These are phyloP conservation scores for Fusarium tupiense DNA, from an alignment of 2,329 filamentous ascomycete genomes.

Conservation along the genomic window DNA sequence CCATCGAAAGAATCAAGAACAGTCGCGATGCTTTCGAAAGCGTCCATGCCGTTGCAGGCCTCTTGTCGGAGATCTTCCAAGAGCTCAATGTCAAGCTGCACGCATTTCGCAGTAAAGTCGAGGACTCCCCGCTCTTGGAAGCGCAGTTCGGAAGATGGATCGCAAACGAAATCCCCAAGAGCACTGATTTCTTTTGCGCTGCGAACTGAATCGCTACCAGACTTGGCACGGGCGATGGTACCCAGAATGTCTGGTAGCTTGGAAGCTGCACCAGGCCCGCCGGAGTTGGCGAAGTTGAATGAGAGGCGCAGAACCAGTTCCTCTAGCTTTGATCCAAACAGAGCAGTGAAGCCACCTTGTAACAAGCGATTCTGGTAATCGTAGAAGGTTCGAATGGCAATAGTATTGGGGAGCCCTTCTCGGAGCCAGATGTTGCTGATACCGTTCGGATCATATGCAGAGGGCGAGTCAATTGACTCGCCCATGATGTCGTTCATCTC, in stretches of 20 bases:
- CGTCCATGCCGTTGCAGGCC: slow-evolving; percentile 64
- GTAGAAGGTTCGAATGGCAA: slow-evolving; percentile 62
- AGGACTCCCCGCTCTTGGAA: slow-evolving; percentile 64
- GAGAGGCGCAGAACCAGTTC: slow-evolving; percentile 63
- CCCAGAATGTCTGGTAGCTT: slow-evolving; percentile 43
- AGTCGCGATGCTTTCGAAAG: slow-evolving; percentile 57
- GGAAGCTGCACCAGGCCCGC: slow-evolving; percentile 55
- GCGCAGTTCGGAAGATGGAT: slow-evolving; percentile 55
- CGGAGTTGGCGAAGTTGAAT: slow-evolving; percentile 58
- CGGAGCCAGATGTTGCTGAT: slow-evolving; percentile 56
- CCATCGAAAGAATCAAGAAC: slow-evolving; percentile 41
- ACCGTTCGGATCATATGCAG: slow-evolving; percentile 9
- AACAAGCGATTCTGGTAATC: slow-evolving; percentile 62
- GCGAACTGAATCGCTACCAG: slow-evolving; percentile 55
- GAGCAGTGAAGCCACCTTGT: slow-evolving; percentile 59
- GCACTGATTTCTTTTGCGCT: slow-evolving; percentile 60
- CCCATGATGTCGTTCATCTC: slow-evolving; percentile 63
- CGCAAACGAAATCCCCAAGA: slow-evolving; percentile 60
- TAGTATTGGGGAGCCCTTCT: slow-evolving; percentile 58
- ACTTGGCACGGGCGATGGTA: slow-evolving; percentile 42
- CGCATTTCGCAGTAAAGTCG: slow-evolving; percentile 58
- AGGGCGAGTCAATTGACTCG: slow-evolving; percentile 42
- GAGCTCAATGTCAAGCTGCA: slow-evolving; percentile 62
- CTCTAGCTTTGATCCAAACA: slow-evolving; percentile 63
- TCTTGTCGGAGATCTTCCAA: slow-evolving; percentile 64